phyloP scores from a whole-genome alignment of 257 asterid species.

The Eustoma russellianum region DNA sequence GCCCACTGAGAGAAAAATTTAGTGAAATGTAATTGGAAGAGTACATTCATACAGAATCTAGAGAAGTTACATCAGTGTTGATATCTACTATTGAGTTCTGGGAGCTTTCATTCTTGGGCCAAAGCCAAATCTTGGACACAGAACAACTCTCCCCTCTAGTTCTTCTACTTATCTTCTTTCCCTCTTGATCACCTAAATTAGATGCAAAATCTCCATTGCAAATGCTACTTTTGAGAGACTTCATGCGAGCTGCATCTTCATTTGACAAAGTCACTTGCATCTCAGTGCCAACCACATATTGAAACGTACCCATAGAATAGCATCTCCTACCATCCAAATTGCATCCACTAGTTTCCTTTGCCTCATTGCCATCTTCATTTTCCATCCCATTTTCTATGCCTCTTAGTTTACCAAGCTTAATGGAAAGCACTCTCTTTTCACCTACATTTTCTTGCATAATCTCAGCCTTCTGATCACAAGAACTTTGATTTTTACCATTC shows the following conservation, averaged over 20 bases:
- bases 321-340: conserved; percentile 56
- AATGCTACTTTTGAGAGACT: background rate
- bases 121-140: conserved; percentile 62
- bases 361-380: conserved; percentile 7
- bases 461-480: conserved; percentile 4
- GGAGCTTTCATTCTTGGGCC: conserved; percentile 47
- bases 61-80: conserved; percentile 14
- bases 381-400: conserved; percentile 18
- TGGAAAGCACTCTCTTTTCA: conserved; percentile 27
- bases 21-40: too few relatives aligned
- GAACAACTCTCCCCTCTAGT: conserved; percentile 58
- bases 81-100: conserved; percentile 11
- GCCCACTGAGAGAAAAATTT: too few relatives aligned
- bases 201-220: conserved; percentile 8
- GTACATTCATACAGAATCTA: conserved; percentile 16
- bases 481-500: conserved; percentile 6
- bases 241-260: background rate
- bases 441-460: conserved; percentile 14
- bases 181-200: conserved; percentile 23
- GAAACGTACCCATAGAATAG: conserved; percentile 59
- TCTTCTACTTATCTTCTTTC: conserved; percentile 33
- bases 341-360: conserved; percentile 20
- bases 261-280: conserved; percentile 33
- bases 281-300: conserved; percentile 36
- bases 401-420: conserved; percentile 49